Evolutionary conservation across 805 yeast species (phyloP), one percentile per base, ranked within the genome.

Genomic region (Pichia nanzhaoensis): DNA sequence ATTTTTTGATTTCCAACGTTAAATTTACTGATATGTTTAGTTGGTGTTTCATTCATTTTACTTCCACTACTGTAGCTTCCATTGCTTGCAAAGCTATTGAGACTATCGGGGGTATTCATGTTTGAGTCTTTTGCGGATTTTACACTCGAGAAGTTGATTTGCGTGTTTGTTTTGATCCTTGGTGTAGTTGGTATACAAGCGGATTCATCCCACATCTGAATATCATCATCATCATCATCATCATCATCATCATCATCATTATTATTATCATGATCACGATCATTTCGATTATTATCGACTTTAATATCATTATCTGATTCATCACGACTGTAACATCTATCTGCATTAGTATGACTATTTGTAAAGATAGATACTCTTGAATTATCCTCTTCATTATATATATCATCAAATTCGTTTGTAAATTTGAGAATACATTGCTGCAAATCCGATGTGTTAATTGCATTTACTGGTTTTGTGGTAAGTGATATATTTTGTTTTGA

Each of bases 351-450:
- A 7, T 24, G 28, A 24, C 44, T 51, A 34, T 57, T 65, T 16
- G 59, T 51, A 43, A 63, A 64, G 3, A 63, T 62, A 35, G 64
- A 59, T 12, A 56, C 47, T 35, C 47, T 51, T 30, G 52, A 48
- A 40, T 30, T 39, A 19, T 21, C 22, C 9, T 7, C 41, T 30
- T 39, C 41, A 30, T 39, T 39, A 21, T 39, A 39, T 13, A 55
- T 48, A 44, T 67, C 72, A 51, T 69, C 72, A 52, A 69, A 69
- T 38, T 70, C 74, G 47, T 64, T 65, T 1, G 71, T 56, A 46
- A 70, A 68, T 32, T 63, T 58, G 31, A 66, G 38, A 17, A 70
- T 58, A 49, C 72, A 68, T 40, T 68, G 67, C 53, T 69, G 69
- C 32, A 69, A 50, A 48, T 67, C 73, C 14, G 67, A 49, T 0